These are phyloP conservation scores for Pichia sporocuriosa DNA, from an alignment of 805 yeast species.

Conservation along the genomic window DNA sequence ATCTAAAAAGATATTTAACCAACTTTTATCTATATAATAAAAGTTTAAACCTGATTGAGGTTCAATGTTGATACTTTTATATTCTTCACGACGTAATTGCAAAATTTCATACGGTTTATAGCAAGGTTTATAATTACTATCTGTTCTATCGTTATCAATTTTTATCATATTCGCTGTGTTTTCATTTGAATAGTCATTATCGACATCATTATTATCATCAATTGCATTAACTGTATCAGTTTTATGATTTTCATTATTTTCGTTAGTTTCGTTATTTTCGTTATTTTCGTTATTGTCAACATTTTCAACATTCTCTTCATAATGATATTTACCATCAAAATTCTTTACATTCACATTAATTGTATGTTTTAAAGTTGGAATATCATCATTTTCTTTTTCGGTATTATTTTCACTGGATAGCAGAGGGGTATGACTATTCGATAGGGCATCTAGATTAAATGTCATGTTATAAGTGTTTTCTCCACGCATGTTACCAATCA, in stretches of 20 bases:
- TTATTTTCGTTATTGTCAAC: no score
- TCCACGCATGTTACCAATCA: no score
- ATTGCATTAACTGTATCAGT: no score
- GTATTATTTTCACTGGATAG: not conserved
- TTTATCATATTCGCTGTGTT: no score
- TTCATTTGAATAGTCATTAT: no score
- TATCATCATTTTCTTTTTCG: slow-evolving; percentile 4
- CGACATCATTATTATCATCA: no score
- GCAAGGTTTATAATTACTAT: not conserved
- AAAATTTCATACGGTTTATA: slow-evolving; percentile 11
- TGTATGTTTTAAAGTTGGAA: slow-evolving; percentile 1
- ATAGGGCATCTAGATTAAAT: not conserved
- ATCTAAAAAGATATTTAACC: slow-evolving; percentile 37
- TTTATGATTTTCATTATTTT: no score
- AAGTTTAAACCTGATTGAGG: slow-evolving; percentile 41
- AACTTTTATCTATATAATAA: slow-evolving; percentile 42
- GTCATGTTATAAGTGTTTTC: not conserved
- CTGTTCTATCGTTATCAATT: no score
- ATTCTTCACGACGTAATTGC: slow-evolving; percentile 16
- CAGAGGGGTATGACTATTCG: slow-evolving; percentile 9
- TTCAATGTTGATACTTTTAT: slow-evolving; percentile 12
- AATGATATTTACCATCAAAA: no score
- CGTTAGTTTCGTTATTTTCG: no score
- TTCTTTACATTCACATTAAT: not conserved
- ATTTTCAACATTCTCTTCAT: no score